Conservation (phyloP, 768 basidiomycete species). For the Auriculariales sp. region DNA sequence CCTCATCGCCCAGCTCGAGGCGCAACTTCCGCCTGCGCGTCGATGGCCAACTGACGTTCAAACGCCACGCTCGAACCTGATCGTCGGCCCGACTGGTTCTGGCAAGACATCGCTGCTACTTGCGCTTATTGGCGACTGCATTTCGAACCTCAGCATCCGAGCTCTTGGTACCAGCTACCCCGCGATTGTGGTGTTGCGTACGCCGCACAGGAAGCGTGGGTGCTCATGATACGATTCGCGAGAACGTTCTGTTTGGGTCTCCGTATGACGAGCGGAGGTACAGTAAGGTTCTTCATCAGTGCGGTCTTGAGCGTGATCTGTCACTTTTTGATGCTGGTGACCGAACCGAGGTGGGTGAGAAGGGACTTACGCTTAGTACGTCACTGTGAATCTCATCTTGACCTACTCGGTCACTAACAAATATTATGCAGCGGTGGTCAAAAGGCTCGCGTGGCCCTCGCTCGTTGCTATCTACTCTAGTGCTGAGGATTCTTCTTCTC, state of each 20-base stretch:
- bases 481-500: conserved; percentile 46
- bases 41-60: conserved; percentile 2
- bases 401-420: not conserved
- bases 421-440: conserved; percentile 36
- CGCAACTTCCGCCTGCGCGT: not conserved
- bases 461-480: conserved; percentile 41
- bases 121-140: conserved; percentile 14
- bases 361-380: conserved; percentile 40
- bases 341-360: conserved; percentile 57
- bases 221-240: conserved; percentile 23
- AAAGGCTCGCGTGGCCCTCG: conserved; percentile 40
- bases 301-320: conserved; percentile 28
- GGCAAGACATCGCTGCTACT: conserved; percentile 20
- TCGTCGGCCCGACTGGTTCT: conserved; percentile 18
- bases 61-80: conserved; percentile 12
- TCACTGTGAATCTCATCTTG: not conserved
- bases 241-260: conserved; percentile 33
- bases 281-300: conserved; percentile 21
- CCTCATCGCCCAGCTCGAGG: too few relatives aligned
- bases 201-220: conserved; percentile 76
- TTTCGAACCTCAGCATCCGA: conserved; percentile 15
- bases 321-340: conserved; percentile 43
- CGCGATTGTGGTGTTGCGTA: conserved; percentile 57
- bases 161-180: conserved; percentile 59
- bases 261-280: conserved; percentile 27